Conservation (phyloP, 2,329 filamentous ascomycete species). For the Aureobasidium sp. region DNA sequence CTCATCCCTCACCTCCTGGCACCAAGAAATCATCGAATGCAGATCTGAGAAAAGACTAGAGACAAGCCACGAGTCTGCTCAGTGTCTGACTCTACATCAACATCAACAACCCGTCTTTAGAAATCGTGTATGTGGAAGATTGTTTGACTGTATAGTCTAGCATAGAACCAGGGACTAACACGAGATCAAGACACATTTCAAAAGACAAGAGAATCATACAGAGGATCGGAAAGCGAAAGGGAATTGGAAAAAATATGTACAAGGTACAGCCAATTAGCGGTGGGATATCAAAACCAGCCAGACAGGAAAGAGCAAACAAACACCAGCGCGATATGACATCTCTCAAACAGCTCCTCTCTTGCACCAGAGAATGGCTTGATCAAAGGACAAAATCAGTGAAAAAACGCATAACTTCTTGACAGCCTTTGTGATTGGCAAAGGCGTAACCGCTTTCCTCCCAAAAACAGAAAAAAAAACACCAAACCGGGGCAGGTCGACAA, state of each 20-base stretch:
- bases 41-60: too few species aligned
- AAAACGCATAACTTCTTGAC: slow-evolving; percentile 1
- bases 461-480: neutral
- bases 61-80: too few species aligned
- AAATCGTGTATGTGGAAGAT: too few species aligned
- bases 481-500: slow-evolving; percentile 11
- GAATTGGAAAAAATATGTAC: slow-evolving; percentile 8
- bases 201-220: too few species aligned
- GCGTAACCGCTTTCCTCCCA: neutral
- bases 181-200: too few species aligned
- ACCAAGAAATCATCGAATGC: too few species aligned
- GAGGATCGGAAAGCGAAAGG: neutral
- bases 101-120: too few species aligned
- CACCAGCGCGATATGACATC: neutral
- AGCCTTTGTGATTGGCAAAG: slow-evolving; percentile 7
- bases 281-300: neutral
- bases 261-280: slow-evolving; percentile 1
- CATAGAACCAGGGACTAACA: too few species aligned
- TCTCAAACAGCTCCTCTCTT: neutral
- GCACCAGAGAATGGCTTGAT: neutral
- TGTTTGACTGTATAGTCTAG: too few species aligned
- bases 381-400: neutral
- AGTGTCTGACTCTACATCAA: too few species aligned
- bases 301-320: neutral
- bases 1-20: too few species aligned